Base-by-base conservation (phyloP, 306 rosid species). In the Canavalia gladiata region DNA sequence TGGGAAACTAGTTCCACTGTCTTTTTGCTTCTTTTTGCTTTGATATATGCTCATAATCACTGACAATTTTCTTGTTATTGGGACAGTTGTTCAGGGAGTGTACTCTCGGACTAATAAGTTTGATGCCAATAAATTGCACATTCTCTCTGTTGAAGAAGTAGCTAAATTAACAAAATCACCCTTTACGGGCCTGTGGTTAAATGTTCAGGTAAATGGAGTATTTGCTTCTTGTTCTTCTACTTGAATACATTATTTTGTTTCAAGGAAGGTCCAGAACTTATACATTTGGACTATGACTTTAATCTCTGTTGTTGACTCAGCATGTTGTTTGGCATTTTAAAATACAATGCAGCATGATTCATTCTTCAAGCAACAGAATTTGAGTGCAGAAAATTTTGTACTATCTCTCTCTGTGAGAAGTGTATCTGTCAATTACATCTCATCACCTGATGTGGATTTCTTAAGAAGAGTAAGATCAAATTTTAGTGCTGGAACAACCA, bases 391-490 rank as follows among this genome's bases (percentile, higher is more conserved):
- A 77, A 84, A 3, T 43, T 89, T 43, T 76, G 84, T 93, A 6
- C 72, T 25, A 11, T 88, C 90, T 83, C 80, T 89, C 49, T 51
- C 92, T 5, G 2, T 45, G 4, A 81, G 31, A 85, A 11, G 33
- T 29, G 89, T 85, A 37, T 6, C 80, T 65, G 67, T 86, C 83
- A 81, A 8, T 37, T 90, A 87, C 75, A 86, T 95, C 82, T 95
- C 98, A 74, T 93, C 99, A 52, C 92, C 98, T n/a, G 97, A 93
- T 42, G 88, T 64, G 75, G 74, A 29, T 70, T 90, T 95, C 91
- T 82, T 95, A 64, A 89, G 60, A 64, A 66, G 91, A 33, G 60
- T 93, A 51, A 64, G 52, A 63, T 45, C 91, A 74, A 68, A 74
- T 69, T 50, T 86, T 9, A 73, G 67, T 68, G 68, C 81, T 37